Percentiles rank a stretch among this genome's conserved stretches.
phyloP scores from a whole-genome alignment of 129 eudicot genomes.

The Artemisia tridentata region DNA sequence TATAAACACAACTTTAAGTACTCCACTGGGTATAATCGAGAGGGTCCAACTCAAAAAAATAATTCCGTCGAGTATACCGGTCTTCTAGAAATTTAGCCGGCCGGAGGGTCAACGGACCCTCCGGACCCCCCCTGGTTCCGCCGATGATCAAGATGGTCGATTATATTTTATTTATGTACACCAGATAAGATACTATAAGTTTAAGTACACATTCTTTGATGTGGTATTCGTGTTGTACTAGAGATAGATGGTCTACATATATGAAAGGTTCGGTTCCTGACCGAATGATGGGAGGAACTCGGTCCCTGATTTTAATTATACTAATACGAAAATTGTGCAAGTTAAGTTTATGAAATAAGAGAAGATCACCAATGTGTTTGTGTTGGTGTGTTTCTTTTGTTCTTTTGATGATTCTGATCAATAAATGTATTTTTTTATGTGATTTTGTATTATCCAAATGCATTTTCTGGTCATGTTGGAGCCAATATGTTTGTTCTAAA shows the following conservation, averaged over 20 bases:
- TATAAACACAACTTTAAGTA: no score
- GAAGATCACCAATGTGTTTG: conserved; percentile 1
- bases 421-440: not conserved
- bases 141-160: not conserved
- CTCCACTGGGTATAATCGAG: no score
- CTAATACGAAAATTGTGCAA: conserved; percentile 14
- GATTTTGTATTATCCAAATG: not conserved
- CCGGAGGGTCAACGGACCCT: no score
- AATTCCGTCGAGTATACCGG: no score
- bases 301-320: not conserved
- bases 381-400: conserved; percentile 5
- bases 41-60: no score
- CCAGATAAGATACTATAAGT: conserved; percentile 4
- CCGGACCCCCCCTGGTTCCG: no score
- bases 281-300: conserved; percentile 13
- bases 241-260: not conserved
- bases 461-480: not conserved
- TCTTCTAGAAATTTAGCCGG: no score
- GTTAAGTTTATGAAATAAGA: conserved; percentile 12
- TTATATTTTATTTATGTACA: conserved; percentile 14
- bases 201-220: conserved; percentile 21
- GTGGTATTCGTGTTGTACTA: conserved; percentile 19
- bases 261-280: conserved; percentile 5
- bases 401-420: not conserved
- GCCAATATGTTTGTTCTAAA: no score